Percentiles rank a stretch among this genome's conserved stretches.
These are phyloP conservation scores for Suillus tomentosus DNA, from an alignment of 768 basidiomycete species.

Conservation along the genomic window DNA sequence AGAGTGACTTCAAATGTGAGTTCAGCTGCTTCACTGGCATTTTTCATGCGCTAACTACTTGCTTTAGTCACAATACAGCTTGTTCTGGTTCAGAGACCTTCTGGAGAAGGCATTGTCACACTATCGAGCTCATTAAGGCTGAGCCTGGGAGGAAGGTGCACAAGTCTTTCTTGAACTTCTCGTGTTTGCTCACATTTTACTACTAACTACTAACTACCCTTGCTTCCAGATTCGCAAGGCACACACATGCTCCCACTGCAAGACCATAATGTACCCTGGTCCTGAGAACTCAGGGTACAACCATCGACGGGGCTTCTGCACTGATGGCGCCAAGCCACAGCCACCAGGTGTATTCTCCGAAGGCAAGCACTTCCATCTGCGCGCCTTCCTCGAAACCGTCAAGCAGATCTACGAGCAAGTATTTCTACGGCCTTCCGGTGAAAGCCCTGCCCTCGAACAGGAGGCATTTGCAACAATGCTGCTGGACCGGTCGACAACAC, in stretches of 20 bases:
- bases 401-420: background rate
- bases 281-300: conserved; percentile 13
- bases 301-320: conserved; percentile 12
- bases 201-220: no score
- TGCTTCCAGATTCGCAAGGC: no score
- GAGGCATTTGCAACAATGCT: background rate
- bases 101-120: no score
- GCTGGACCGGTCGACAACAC: background rate
- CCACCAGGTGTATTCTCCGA: conserved; percentile 11
- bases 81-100: no score
- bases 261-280: conserved; percentile 20
- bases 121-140: no score
- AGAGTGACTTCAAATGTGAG: no score
- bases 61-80: no score
- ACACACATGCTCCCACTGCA: conserved; percentile 14
- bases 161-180: no score
- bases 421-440: background rate
- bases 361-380: background rate
- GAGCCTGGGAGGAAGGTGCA: no score
- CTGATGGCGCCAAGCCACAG: conserved; percentile 12
- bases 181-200: no score
- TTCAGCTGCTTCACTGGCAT: no score
- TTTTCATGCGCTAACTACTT: no score
- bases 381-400: background rate
- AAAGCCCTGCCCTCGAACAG: background rate